phyloP scores from a whole-genome alignment of 305 asterid genomes.

The Solanum chacoense region DNA sequence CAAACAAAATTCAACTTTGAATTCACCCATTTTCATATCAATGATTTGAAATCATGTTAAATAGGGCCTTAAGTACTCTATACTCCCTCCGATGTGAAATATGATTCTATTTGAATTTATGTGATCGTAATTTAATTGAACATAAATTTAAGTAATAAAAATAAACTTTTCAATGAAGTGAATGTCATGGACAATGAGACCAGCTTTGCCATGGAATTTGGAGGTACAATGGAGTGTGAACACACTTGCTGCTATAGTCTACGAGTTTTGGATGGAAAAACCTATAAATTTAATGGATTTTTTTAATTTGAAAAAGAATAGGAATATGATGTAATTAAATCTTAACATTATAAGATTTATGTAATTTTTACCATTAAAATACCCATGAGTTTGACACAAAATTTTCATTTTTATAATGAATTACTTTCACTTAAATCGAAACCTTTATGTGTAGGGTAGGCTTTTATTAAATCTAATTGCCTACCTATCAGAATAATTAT shows the following conservation, averaged over 20 bases:
- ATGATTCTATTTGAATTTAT: too few species aligned
- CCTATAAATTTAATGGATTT: not conserved
- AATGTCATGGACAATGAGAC: too few species aligned
- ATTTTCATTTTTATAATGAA: not conserved
- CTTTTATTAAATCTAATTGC: not conserved
- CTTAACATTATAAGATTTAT: not conserved
- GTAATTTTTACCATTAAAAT: not conserved
- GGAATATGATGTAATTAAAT: not conserved
- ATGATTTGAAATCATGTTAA: not conserved
- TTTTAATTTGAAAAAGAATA: not conserved
- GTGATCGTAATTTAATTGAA: too few species aligned
- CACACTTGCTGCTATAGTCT: too few species aligned
- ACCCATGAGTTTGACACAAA: not conserved
- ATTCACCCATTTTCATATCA: not conserved
- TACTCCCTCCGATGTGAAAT: not conserved
- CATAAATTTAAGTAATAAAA: too few species aligned
- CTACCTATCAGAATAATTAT: not conserved
- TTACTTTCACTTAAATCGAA: not conserved
- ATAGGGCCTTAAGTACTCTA: not conserved
- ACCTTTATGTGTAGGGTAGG: too few species aligned
- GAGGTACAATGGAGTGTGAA: too few species aligned
- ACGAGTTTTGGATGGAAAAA: too few species aligned
- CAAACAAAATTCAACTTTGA: not conserved
- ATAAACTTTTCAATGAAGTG: too few species aligned
- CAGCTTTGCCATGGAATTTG: too few species aligned